Evolutionary conservation across 257 asterid species (phyloP).

Genomic region (Penstemon newberryi): DNA sequence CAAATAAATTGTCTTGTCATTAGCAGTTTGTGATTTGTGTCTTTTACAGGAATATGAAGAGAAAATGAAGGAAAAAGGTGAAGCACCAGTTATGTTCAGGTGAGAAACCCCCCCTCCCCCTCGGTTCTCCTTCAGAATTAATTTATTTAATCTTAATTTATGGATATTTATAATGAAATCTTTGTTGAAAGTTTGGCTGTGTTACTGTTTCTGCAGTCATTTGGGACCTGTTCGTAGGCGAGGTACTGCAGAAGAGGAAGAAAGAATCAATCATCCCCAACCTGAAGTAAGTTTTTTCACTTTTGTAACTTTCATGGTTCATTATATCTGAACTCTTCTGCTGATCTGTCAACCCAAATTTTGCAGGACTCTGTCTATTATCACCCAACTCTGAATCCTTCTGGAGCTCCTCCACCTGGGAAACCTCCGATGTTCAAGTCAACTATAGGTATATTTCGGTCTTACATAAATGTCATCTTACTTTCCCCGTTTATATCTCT

Average conservation of each 20-base stretch:
- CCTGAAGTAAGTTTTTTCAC: constrained; percentile 64
- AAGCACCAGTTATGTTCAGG: constrained; percentile 99
- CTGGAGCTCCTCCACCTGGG: constrained; percentile 99
- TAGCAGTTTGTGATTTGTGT: constrained; percentile 16
- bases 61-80: constrained; percentile 90
- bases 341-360: constrained; percentile 33
- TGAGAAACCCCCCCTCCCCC: constrained; percentile 32
- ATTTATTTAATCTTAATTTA: constrained; percentile 1
- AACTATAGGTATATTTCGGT: constrained; percentile 60
- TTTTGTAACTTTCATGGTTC: constrained; percentile 10
- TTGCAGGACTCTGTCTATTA: constrained; percentile 95
- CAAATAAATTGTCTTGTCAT: constrained; percentile 3
- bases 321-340: constrained; percentile 20
- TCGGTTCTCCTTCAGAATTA: neutral
- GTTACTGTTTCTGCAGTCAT: constrained; percentile 63
- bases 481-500: constrained; percentile 10
- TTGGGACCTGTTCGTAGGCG: constrained; percentile 86
- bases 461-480: neutral
- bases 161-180: constrained; percentile 20
- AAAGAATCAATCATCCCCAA: constrained; percentile 73
- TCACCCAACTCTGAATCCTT: constrained; percentile 96
- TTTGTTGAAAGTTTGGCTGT: constrained; percentile 20
- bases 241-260: constrained; percentile 85
- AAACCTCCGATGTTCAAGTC: constrained; percentile 98
- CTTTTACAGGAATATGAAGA: constrained; percentile 80